phyloP scores from a whole-genome alignment of 73 alveolate genomes.

The Tetrahymena malaccensis region DNA sequence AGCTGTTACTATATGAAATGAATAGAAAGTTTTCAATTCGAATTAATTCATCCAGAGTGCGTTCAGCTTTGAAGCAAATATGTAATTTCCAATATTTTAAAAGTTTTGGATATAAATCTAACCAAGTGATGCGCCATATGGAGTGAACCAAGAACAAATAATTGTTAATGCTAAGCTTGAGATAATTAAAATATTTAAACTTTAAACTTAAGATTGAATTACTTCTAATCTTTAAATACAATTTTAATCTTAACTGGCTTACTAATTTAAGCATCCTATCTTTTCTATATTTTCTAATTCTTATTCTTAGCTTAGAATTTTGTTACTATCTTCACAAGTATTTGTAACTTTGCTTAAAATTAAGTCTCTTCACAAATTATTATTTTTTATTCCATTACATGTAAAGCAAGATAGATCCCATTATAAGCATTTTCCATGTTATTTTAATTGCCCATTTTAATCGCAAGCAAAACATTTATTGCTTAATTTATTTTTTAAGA shows the following conservation, averaged over 20 bases:
- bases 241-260: no score
- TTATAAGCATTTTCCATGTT: no score
- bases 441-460: no score
- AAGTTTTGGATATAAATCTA: background rate
- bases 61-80: background rate
- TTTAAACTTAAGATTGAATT: background rate
- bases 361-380: background rate
- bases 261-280: background rate
- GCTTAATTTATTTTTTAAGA: no score
- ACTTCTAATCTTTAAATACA: background rate
- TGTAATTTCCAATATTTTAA: no score
- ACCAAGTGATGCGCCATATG: background rate
- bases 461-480: no score
- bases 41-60: background rate
- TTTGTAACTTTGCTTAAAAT: background rate
- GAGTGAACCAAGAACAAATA: background rate
- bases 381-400: background rate
- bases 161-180: background rate
- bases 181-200: no score
- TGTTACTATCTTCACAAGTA: background rate
- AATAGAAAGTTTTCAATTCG: background rate
- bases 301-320: no score
- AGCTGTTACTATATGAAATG: background rate
- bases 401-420: no score
- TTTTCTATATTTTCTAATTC: background rate